Percentiles rank a stretch among this genome's conserved stretches.
phyloP scores from a whole-genome alignment of 148 eudicot genomes.

The Vaccinium vitisidaea region DNA sequence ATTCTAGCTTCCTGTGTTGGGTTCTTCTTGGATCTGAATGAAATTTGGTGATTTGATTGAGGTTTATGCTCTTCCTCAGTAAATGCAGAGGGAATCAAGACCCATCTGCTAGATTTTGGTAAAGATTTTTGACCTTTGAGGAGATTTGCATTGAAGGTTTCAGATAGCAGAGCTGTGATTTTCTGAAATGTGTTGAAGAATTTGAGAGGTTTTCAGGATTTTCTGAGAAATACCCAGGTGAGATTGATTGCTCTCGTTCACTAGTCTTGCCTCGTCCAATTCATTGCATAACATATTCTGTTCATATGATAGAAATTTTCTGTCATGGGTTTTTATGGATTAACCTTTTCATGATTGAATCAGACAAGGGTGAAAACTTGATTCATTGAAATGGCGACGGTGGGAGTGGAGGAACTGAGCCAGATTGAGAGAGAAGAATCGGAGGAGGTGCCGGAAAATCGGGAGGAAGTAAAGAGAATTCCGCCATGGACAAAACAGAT shows the following conservation, averaged over 20 bases:
- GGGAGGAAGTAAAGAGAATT: constrained; percentile 38
- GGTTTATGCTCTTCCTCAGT: not conserved
- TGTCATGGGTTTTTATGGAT: not conserved
- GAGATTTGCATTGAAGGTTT: no score
- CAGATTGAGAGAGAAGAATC: constrained; percentile 23
- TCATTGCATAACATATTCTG: not conserved
- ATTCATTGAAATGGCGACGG: constrained; percentile 20
- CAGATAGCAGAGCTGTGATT: not conserved
- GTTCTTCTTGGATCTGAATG: not conserved
- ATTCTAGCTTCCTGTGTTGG: not conserved
- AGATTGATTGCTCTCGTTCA: not conserved
- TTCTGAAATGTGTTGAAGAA: not conserved
- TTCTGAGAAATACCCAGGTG: not conserved
- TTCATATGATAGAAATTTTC: not conserved
- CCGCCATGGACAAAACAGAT: constrained; percentile 69
- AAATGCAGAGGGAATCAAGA: constrained; percentile 7
- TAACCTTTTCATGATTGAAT: not conserved
- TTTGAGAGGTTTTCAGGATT: not conserved
- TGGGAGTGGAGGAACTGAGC: constrained; percentile 19
- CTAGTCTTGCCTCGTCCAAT: not conserved
- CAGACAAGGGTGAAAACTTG: not conserved
- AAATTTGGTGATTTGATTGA: not conserved
- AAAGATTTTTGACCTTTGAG: not conserved
- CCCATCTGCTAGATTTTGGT: not conserved
- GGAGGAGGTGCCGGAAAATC: constrained; percentile 18